A percentile compares a stretch with the other conserved stretches of the same genome.
phyloP scores from a whole-genome alignment of 495 filamentous ascomycete species.

The Umbilicaria muhlenbergii region DNA sequence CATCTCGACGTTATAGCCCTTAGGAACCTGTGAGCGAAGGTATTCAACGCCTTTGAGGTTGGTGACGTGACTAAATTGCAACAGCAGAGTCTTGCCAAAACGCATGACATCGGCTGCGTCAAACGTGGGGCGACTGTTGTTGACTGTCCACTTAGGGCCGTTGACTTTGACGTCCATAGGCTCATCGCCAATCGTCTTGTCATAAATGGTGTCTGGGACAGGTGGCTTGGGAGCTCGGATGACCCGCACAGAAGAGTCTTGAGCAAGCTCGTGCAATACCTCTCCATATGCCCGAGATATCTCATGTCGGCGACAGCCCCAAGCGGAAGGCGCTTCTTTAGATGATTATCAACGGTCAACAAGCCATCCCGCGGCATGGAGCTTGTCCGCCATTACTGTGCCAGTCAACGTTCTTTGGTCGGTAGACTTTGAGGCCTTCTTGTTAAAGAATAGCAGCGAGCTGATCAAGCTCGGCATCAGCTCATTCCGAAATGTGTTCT shows the following conservation, averaged over 20 bases:
- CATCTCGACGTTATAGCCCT: slow-evolving; percentile 13
- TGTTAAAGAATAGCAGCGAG: slow-evolving; percentile 8
- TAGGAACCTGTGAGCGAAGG: slow-evolving; percentile 11
- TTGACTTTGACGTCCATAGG: background rate
- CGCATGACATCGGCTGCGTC: slow-evolving; percentile 20
- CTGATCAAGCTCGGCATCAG: slow-evolving; percentile 11
- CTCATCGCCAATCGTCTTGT: too few relatives aligned
- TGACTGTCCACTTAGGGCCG: slow-evolving; percentile 9
- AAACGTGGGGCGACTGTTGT: slow-evolving; percentile 16
- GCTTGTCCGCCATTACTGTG: slow-evolving; percentile 5
- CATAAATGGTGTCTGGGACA: slow-evolving; percentile 1
- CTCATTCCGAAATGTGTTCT: slow-evolving; percentile 3
- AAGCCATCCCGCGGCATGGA: slow-evolving; percentile 14
- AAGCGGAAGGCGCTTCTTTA: slow-evolving; percentile 13
- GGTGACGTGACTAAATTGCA: slow-evolving; percentile 16
- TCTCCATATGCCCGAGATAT: slow-evolving; percentile 5
- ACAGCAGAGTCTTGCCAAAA: slow-evolving; percentile 12
- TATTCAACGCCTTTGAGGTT: slow-evolving; percentile 15
- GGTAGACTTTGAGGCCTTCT: slow-evolving; percentile 10
- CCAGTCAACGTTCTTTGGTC: slow-evolving; percentile 9
- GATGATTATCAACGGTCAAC: slow-evolving; percentile 11
- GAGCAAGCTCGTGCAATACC: slow-evolving; percentile 5
- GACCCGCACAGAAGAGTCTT: slow-evolving; percentile 2
- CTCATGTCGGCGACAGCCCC: slow-evolving; percentile 9
- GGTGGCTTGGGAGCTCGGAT: slow-evolving; percentile 5